Evolutionary conservation across 495 filamentous ascomycete species (phyloP).

Genomic region (Apiosordaria backusii): DNA sequence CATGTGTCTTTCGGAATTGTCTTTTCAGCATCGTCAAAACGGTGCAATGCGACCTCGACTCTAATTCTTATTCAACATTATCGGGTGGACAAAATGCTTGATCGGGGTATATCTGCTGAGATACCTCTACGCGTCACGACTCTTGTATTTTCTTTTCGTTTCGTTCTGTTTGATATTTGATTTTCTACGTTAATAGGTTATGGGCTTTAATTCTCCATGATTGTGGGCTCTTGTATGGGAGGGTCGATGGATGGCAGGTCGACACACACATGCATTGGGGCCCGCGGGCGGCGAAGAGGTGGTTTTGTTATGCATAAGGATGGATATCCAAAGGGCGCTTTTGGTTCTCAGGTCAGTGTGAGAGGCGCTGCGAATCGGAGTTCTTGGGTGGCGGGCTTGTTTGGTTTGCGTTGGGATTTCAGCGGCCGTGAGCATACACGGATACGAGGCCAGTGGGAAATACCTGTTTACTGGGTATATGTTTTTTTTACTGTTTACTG

Average conservation of each 20-base stretch:
- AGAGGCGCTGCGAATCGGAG: conserved; percentile 18
- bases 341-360: conserved; percentile 18
- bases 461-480: too few species aligned
- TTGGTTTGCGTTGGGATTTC: not conserved
- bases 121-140: conserved; percentile 6
- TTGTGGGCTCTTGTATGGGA: not conserved
- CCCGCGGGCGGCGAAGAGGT: not conserved
- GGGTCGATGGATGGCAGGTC: not conserved
- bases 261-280: not conserved
- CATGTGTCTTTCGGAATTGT: not conserved
- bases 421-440: too few species aligned
- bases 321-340: not conserved
- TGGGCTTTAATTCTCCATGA: not conserved
- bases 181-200: not conserved
- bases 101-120: not conserved
- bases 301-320: not conserved
- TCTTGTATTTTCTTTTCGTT: not conserved
- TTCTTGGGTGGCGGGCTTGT: conserved; percentile 4
- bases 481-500: too few species aligned
- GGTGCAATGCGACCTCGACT: not conserved
- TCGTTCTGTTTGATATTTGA: conserved; percentile 9
- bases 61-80: not conserved
- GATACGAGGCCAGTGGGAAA: too few species aligned
- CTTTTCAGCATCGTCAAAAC: not conserved
- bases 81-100: not conserved